Base-by-base conservation (phyloP, 768 basidiomycete genomes). In the Hirschioporus abietinus region DNA sequence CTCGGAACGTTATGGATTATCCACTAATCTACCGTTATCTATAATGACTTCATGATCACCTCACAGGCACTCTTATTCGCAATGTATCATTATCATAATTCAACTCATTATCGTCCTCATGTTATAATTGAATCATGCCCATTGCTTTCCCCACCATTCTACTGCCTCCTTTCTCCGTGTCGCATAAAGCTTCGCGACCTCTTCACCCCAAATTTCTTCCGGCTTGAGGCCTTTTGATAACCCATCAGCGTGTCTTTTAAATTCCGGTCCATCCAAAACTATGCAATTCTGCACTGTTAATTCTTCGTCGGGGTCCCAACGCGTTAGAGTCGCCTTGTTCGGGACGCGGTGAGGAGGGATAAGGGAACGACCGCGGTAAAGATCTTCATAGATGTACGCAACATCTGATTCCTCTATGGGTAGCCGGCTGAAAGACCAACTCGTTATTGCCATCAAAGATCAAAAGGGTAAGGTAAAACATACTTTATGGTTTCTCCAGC, bases 371-470 rank as follows among this genome's bases (percentile, higher is more conserved):
- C 90, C 90, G 20, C 91, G 86, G 73, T 91, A 81, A 27, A 98
- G 75, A 71, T 98, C 96, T 70, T 98, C 96, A 71, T 93, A 94
- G 64, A 99, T 76, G 52, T 95, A 81, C 0, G 84, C 86, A 34
- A 93, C 85, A 68, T 98, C 96, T 64, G 92, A 89, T 72, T 92
- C 91, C 70, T 89, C 87, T 65, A 97, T 84, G 0, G 92, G 86
- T 27, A 95, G 79, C 73, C 85, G 86, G 72, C 93, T 95, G 67
- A 64, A 30, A 24, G 60, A 27, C 34, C 63, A 30, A 34, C 60
- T 20, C 59, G 18, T 34, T 63, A 60, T 64, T 12, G 20, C 23
- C 63, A 26, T 35, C 17, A 17, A 30, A 20, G 12, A 63, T 27
- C 27, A 23, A 58, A 60, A 62, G 15, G 30, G 58, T 6, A 6